Base-by-base conservation (phyloP, 2,329 filamentous ascomycete genomes). In the Myriosclerotinia duriaeana region DNA sequence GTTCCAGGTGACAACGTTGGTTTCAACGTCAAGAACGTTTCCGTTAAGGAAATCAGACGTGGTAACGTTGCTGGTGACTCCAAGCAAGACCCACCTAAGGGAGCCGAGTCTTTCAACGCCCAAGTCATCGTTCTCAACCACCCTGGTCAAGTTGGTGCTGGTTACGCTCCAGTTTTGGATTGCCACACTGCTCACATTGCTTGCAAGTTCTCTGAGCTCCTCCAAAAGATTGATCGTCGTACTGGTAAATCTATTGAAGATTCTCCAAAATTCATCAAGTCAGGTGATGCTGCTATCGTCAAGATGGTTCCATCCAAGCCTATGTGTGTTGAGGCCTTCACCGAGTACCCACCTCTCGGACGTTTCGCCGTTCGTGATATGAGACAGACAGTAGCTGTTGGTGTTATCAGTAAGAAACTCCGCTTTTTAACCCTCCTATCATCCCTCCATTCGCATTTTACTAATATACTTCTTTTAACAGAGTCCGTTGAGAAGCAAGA, bases 1-100 rank as follows among this genome's bases (percentile, higher is more conserved):
- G 80, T 91, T 75, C 95, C 95, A 80, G 95, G 95, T 89, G 95
- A 99, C 92, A 99, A 99, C 88, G 95, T 99, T 82, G 95, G 95
- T 78, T 99, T 99, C 93, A 99, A 99, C 92, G 94, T 99, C 86
- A 99, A 99, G 93, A 99, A 99, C 95, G 95, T 99, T 79, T 98
- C 95, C 83, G 95, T 99, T 86, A 99, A 99, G 93, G 95, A 99
- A 83, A 97, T 99, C 80, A 95, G 95, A 85, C 95, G 95, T 96
- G 95, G 95, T 80, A 98, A 99, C 90, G 95, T 99, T 78, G 91
- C 91, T 79, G 92, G 93, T 92, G 95, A 99, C 92, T 94, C 92
- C 89, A 99, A 99, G 93, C 96, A 96, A 87, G 95, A 99, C 86
- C 95, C 95, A 78, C 92, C 95, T 74, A 81, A 84, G 80, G 95